These are phyloP conservation scores for Blepharisma stoltei DNA, from an alignment of 73 alveolate genomes.

Conservation along the genomic window DNA sequence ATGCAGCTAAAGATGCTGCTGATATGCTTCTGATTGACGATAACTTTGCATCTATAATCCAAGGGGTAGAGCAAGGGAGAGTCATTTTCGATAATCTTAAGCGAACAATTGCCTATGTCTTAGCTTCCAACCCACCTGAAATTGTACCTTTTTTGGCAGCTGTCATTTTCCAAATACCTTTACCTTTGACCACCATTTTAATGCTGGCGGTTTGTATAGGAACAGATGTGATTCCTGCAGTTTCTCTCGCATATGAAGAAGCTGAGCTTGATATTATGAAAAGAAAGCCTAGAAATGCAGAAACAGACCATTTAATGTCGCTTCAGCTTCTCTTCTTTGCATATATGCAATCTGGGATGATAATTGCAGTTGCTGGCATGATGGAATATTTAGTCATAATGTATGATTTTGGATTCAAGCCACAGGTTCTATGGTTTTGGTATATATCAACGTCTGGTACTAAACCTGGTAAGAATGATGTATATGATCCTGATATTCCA, in stretches of 20 bases:
- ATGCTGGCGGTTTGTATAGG: slow-evolving; percentile 79
- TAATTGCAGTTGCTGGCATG: slow-evolving; percentile 75
- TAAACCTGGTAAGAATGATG: slow-evolving; percentile 38
- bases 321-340: slow-evolving; percentile 65
- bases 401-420: slow-evolving; percentile 80
- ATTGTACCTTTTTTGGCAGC: slow-evolving; percentile 77
- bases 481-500: slow-evolving; percentile 36
- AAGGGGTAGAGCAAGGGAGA: slow-evolving; percentile 98
- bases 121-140: slow-evolving; percentile 83
- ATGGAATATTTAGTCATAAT: slow-evolving; percentile 68
- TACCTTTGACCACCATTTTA: slow-evolving; percentile 80
- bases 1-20: slow-evolving; percentile 99
- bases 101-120: slow-evolving; percentile 69
- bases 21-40: slow-evolving; percentile 96
- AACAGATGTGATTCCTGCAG: slow-evolving; percentile 91
- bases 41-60: slow-evolving; percentile 93
- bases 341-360: slow-evolving; percentile 66
- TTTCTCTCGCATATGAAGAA: slow-evolving; percentile 89
- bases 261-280: slow-evolving; percentile 92
- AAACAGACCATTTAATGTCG: slow-evolving; percentile 80
- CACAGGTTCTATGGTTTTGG: not conserved
- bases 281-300: slow-evolving; percentile 85
- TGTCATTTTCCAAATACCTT: slow-evolving; percentile 72
- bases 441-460: slow-evolving; percentile 1
- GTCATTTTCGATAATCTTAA: slow-evolving; percentile 87